Evolutionary conservation across 2,329 filamentous ascomycete genomes (phyloP), one percentile per base, ranked within the genome.

Genomic region (Fusarium secorum): DNA sequence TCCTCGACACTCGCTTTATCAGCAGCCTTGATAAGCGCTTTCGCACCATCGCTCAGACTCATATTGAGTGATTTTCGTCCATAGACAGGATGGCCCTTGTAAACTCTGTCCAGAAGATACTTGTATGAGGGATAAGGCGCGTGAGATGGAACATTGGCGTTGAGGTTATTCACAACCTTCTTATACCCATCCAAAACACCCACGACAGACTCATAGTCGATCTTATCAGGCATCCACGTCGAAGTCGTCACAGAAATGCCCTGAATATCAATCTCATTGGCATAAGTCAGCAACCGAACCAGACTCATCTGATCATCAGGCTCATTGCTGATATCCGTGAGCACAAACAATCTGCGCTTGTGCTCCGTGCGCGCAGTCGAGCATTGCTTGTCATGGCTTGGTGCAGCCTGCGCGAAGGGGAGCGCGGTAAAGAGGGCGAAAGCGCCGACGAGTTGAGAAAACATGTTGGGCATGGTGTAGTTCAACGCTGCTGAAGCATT

Each of bases 251-350:
- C 84, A 2, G 83, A 80, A 10, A 85, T 73, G 0, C 82, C 84
- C 49, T 82, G 76, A 0, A 81, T 83, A 7, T 80, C 75, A 64
- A 85, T 83, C 60, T 85, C 79, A 59, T 85, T 84, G 15, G 79
- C 74, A 51, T 85, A 85, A 0, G 83, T 74, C 8, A 85, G 71
- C 33, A 82, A 80, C 4, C 83, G 80, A 4, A 82, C 80, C 2
- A 85, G 68, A 4, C 81, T 84, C 67, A 83, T 79, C 7, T 80
- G 77, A 68, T 85, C 83, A 57, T 85, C 83, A 0, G 82, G 82
- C 65, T 85, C 83, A 66, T 84, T 84, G 41, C 80, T 80, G 26
- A 84, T 83, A 35, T 85, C 83, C 7, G 81, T 80, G 18, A 83
- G 56, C 44, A 84, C 78, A 44, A 84, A 84, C 0, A 83, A 74